Base-by-base conservation (phyloP, 78 protist genomes). In the Dictyostelium firmibasis region DNA sequence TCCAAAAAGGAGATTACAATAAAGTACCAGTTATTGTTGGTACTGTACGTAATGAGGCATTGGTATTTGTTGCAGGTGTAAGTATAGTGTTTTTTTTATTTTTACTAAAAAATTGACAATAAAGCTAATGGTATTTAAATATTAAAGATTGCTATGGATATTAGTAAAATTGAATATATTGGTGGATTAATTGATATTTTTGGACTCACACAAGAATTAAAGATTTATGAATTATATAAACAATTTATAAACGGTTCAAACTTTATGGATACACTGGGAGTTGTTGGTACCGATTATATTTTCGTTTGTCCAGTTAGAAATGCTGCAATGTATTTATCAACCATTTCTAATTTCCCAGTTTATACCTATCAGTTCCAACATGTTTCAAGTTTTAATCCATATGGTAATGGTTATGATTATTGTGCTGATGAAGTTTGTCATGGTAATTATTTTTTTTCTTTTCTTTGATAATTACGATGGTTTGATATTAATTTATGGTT, bases 231-330 rank as follows among this genome's bases (percentile, higher is more conserved):
- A 3, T 44, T 89, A 33, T 79, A 81, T 27, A 38, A 23, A n/a
- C 5, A 7, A 23, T 41, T n/a, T 77, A 77, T 20, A 0, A 77
- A 27, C 79, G 82, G 83, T 11, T 41, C 85, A 13, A 60, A 83
- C 53, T 84, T 57, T 41, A 33, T 82, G 57, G 81, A 60, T 43
- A n/a, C 77, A 18, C 14, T 83, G 33, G 33, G 62, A 27, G 23
- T 18, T 14, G 84, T 91, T 38, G 92, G 89, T 29, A 84, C 96
- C 2, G 96, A 93, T 23, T 93, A 84, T 77, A 47, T 93, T 14
- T 93, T 93, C 38, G 74, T 38, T 27, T 93, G 96, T 82, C 96
- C 96, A 86, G 69, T 81, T 69, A 84, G 96, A 82, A 70, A 60
- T 25, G 87, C 64, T 10, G 96, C 87, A 25, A 38, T 23, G 9